phyloP scores from a whole-genome alignment of 768 basidiomycete genomes.

The Termitomyces sp. region DNA sequence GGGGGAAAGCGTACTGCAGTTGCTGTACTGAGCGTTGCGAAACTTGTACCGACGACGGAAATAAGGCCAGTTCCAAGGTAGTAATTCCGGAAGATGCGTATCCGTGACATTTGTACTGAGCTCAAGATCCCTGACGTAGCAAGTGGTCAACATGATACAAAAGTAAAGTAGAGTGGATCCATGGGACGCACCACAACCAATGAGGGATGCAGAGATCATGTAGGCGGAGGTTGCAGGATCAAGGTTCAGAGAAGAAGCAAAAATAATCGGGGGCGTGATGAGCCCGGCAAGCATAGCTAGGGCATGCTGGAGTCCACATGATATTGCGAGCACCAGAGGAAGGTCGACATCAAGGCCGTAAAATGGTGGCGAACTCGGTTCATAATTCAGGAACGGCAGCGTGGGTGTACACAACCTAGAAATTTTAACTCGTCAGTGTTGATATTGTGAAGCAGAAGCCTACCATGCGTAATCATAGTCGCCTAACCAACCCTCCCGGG shows the following conservation, averaged over 20 bases:
- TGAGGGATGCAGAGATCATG: conserved; percentile 77
- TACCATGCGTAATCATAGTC: conserved; percentile 73
- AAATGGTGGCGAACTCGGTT: conserved; percentile 55
- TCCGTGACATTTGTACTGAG: conserved; percentile 72
- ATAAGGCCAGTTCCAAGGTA: conserved; percentile 78
- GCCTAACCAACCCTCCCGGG: conserved; percentile 72
- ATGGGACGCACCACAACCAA: conserved; percentile 58
- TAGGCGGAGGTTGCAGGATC: conserved; percentile 59
- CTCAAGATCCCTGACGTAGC: conserved; percentile 57
- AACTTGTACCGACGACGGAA: conserved; percentile 78
- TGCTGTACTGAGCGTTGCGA: conserved; percentile 72
- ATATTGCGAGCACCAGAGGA: conserved; percentile 67
- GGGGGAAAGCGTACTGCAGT: conserved; percentile 42
- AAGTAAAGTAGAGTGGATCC: neutral
- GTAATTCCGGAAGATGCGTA: conserved; percentile 56
- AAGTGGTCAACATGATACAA: neutral
- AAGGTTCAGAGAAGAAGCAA: conserved; percentile 57
- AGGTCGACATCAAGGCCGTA: conserved; percentile 69
- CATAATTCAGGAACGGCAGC: conserved; percentile 52
- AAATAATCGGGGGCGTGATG: conserved; percentile 81
- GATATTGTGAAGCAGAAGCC: neutral
- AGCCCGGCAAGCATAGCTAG: conserved; percentile 81
- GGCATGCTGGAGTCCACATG: conserved; percentile 70
- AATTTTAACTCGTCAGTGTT: neutral
- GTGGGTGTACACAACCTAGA: conserved; percentile 59